Conservation (phyloP, 345 rosid species). For the Syzygium jambos region DNA sequence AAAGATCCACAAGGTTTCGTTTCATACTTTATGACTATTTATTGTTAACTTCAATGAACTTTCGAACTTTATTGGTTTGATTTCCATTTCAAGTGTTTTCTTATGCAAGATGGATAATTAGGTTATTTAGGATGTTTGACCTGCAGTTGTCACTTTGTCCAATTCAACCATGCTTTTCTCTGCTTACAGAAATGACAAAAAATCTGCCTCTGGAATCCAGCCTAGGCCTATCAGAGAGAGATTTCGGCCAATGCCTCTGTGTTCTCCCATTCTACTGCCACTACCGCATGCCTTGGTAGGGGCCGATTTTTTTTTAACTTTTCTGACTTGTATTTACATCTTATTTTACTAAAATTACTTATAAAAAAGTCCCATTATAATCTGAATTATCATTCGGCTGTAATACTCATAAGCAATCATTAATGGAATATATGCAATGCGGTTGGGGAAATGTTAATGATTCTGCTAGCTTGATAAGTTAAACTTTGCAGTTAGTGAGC, state of each 20-base stretch:
- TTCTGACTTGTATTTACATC: not conserved
- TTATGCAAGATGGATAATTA: not conserved
- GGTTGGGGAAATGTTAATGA: not conserved
- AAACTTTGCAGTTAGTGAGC: not conserved
- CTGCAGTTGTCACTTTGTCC: not conserved
- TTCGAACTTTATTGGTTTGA: not conserved
- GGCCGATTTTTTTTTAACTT: not conserved
- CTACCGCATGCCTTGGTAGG: slow-evolving; percentile 90
- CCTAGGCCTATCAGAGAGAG: slow-evolving; percentile 60
- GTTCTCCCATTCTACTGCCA: slow-evolving; percentile 80
- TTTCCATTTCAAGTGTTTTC: not conserved
- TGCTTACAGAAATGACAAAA: slow-evolving; percentile 63
- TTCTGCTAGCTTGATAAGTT: not conserved
- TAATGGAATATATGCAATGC: not conserved
- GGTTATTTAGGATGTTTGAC: not conserved
- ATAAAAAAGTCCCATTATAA: not conserved
- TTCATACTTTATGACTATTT: not conserved
- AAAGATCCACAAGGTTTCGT: not conserved
- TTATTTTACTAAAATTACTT: not conserved
- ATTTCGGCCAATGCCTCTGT: slow-evolving; percentile 90
- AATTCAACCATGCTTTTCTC: not conserved
- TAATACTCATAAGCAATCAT: not conserved
- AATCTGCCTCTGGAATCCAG: slow-evolving; percentile 31
- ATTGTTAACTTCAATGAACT: not conserved
- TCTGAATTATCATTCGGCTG: not conserved